Percentiles rank a stretch among this genome's conserved stretches.
phyloP scores from a whole-genome alignment of 1,139 yeast species.

The Magnusiomyces paraingens region DNA sequence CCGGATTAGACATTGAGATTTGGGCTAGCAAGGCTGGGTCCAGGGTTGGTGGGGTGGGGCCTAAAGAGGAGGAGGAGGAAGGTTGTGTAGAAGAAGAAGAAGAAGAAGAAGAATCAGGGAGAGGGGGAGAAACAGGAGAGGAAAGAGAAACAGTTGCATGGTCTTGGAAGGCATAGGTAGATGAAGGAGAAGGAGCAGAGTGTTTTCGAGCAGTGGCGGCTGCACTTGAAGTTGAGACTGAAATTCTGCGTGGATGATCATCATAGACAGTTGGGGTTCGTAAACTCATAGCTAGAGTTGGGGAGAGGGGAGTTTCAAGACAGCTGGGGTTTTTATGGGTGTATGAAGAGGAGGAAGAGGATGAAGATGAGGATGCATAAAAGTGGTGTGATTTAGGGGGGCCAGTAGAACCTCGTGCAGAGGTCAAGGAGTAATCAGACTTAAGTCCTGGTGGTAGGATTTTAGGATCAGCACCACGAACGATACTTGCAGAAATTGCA shows the following conservation, averaged over 20 bases:
- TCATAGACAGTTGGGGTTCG: too few species aligned
- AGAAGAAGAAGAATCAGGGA: not conserved
- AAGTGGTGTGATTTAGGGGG: too few species aligned
- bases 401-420: too few species aligned
- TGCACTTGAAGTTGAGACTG: constrained; percentile 5
- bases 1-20: not conserved
- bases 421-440: too few species aligned
- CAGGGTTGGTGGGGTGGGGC: not conserved
- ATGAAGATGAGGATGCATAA: too few species aligned
- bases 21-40: not conserved
- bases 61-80: not conserved
- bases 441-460: too few species aligned
- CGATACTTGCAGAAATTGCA: not conserved
- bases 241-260: too few species aligned
- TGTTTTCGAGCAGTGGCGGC: not conserved
- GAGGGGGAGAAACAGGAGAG: constrained; percentile 3
- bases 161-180: not conserved
- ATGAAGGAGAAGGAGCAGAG: constrained; percentile 1
- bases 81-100: not conserved
- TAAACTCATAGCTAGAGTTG: too few species aligned
- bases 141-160: not conserved
- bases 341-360: too few species aligned
- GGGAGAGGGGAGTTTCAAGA: too few species aligned
- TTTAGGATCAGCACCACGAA: too few species aligned
- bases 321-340: too few species aligned